A percentile compares a stretch with the other conserved stretches of the same genome.
Evolutionary conservation across 2,329 filamentous ascomycete species (phyloP).

Genomic region (Hirsutella minnesotensis): DNA sequence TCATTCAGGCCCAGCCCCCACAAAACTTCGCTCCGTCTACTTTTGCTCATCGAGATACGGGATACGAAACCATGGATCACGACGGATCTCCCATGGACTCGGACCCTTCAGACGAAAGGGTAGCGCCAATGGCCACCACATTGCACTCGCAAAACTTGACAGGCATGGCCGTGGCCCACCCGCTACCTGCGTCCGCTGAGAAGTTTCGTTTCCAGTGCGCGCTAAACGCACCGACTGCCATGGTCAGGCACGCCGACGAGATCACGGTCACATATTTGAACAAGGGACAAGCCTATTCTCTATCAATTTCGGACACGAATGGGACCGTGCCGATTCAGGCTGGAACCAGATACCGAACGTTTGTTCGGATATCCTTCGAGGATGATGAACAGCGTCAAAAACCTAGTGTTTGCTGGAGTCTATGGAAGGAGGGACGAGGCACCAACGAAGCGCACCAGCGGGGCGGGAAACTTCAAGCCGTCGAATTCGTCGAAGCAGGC

Average conservation of each 20-base stretch:
- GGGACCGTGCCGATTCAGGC: conserved; percentile 45
- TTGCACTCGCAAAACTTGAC: conserved; percentile 42
- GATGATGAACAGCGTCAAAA: conserved; percentile 85
- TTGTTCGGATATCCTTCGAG: conserved; percentile 90
- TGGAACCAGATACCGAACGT: conserved; percentile 72
- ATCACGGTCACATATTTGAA: conserved; percentile 97
- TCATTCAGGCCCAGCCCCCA: conserved; percentile 47
- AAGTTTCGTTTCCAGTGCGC: conserved; percentile 85
- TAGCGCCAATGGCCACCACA: conserved; percentile 45
- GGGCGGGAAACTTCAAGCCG: conserved; percentile 83
- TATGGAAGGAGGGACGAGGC: conserved; percentile 95
- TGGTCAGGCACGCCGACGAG: conserved; percentile 82
- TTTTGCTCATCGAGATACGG: conserved; percentile 70
- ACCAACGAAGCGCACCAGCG: conserved; percentile 90
- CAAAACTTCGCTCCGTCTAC: conserved; percentile 63
- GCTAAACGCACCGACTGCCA: conserved; percentile 87
- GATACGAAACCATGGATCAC: conserved; percentile 69
- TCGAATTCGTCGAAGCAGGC: conserved; percentile 73
- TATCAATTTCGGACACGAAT: conserved; percentile 71
- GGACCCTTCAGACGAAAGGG: conserved; percentile 35
- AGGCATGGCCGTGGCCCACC: conserved; percentile 31
- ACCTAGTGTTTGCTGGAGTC: conserved; percentile 70
- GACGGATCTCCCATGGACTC: conserved; percentile 57
- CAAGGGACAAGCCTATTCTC: conserved; percentile 87
- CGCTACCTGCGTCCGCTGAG: conserved; percentile 43